Percentiles rank a stretch among this genome's conserved stretches.
Evolutionary conservation across 2,329 filamentous ascomycete genomes (phyloP).

Genomic region (Setomelanomma holmii): DNA sequence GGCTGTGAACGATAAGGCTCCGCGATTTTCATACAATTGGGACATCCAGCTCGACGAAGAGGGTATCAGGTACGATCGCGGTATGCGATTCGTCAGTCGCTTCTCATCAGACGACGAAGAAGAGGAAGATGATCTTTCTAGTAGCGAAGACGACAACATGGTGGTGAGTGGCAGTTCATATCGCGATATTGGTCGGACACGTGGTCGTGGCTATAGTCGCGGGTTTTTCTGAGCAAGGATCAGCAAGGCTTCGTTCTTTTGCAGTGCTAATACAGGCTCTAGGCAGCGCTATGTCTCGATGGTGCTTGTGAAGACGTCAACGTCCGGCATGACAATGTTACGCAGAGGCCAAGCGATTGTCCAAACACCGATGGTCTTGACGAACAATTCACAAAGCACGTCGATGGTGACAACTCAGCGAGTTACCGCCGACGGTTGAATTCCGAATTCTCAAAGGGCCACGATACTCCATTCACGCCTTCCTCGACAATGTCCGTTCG

Average conservation of each 20-base stretch:
- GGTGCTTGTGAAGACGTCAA: neutral
- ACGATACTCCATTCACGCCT: neutral
- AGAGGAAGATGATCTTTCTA: no score
- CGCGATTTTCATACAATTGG: neutral
- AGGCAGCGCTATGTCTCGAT: constrained; percentile 1
- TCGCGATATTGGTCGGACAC: no score
- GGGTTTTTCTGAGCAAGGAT: no score
- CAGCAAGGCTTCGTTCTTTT: no score
- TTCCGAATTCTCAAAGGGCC: neutral
- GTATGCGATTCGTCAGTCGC: no score
- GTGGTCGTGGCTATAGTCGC: no score
- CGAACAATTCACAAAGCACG: no score
- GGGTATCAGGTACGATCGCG: no score
- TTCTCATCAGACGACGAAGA: no score
- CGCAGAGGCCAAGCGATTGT: neutral
- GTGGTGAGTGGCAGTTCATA: neutral
- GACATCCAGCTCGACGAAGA: neutral
- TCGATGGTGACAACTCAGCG: neutral
- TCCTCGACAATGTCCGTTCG: neutral
- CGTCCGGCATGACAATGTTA: neutral
- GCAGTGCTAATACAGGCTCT: neutral
- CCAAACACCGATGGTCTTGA: neutral
- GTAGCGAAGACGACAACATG: neutral
- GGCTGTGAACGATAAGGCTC: neutral
- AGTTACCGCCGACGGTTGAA: neutral